Evolutionary conservation across 176 grass and related monocot species (phyloP).

Genomic region (Eleusine indica): DNA sequence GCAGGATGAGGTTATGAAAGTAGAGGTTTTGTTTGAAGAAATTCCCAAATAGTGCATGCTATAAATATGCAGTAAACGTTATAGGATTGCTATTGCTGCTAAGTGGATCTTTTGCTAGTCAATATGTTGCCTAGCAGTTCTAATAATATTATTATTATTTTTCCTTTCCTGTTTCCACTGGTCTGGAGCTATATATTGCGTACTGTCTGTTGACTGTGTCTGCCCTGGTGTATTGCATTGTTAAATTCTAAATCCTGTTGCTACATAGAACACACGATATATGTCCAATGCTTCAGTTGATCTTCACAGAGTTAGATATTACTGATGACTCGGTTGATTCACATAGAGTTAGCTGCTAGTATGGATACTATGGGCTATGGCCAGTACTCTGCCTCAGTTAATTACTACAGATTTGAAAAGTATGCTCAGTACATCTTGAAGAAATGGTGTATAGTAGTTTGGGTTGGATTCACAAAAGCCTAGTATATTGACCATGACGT

Average conservation of each 20-base stretch:
- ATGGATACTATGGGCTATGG: not conserved
- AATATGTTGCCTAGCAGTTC: not conserved
- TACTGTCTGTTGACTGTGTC: not conserved
- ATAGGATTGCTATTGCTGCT: not conserved
- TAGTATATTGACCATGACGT: not conserved
- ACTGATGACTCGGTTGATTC: not conserved
- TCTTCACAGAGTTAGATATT: not conserved
- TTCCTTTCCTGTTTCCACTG: not conserved
- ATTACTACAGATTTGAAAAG: slow-evolving; percentile 2
- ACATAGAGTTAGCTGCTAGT: not conserved
- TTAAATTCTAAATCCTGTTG: not conserved
- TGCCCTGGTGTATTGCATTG: not conserved
- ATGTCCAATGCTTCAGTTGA: not conserved
- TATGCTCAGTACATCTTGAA: not conserved
- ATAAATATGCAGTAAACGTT: not conserved
- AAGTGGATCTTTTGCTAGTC: not conserved
- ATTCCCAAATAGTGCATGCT: not conserved
- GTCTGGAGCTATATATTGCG: not conserved
- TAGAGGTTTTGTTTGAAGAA: not conserved
- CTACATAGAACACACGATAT: not conserved
- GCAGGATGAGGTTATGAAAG: not conserved
- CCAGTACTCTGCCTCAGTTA: not conserved
- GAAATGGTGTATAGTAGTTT: not conserved
- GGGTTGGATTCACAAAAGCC: not conserved
- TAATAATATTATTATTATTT: not conserved